Base-by-base conservation (phyloP, 345 rosid genomes). In the Hibiscus mutabilis region DNA sequence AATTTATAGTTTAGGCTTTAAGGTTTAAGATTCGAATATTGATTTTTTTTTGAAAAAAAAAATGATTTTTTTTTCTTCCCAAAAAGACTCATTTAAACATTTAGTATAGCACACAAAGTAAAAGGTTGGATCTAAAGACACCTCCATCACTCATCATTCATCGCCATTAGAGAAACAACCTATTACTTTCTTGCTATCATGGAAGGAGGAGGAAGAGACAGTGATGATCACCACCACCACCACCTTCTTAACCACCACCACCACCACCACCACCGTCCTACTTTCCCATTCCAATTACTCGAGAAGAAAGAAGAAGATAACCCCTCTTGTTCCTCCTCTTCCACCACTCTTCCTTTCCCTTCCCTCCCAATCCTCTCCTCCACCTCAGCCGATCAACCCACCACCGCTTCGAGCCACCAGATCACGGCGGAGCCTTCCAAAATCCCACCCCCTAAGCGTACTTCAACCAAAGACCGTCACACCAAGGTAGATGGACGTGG, bases 201-300 rank as follows among this genome's bases (percentile, higher is more conserved):
- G 96, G 86, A 89, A 72, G 86, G 82, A 78, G 89, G 81, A 25
- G 27, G 27, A 78, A 88, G 81, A 25, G 27, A 2, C 51, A 83
- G 83, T 55, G 89, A 81, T 77, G 85, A 88, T 79, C 86, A 79
- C 47, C 82, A 74, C 33, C 89, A 66, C 74, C 83, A 68, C 73
- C 87, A 75, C 55, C 66, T 13, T 44, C 44, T 8, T 3, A 2
- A 18, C 24, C 80, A 68, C 69, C 82, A 75, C 56, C 84, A 69
- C 15, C 87, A 73, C 42, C 87, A 73, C 40, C 89, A 70, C 29
- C 91, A 82, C 52, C 89, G 78, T 79, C 71, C 83, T 18, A 87
- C 70, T 75, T 91, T 93, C 76, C 94, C 98, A 42, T 93, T 93
- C 59, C 96, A 93, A 65, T 78, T 93, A 66, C 90, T 93, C 19